Evolutionary conservation across 805 yeast species (phyloP).

Genomic region (Candida palmyrensis): DNA sequence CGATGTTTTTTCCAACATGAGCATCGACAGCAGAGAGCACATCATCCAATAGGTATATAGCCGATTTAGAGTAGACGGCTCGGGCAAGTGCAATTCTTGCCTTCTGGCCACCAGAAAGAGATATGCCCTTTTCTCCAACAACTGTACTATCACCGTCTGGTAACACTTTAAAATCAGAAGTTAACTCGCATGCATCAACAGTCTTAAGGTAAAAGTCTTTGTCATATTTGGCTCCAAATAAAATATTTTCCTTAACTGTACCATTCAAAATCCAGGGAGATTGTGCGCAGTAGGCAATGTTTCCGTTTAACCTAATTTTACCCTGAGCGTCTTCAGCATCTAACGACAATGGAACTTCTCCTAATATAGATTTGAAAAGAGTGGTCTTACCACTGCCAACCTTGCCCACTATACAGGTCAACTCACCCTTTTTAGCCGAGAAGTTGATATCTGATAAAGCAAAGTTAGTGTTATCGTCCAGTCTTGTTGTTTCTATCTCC

Average conservation of each 20-base stretch:
- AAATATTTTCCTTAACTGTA: constrained; percentile 34
- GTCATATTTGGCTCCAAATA: constrained; percentile 31
- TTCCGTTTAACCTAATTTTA: constrained; percentile 21
- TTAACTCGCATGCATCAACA: constrained; percentile 32
- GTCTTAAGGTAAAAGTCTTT: constrained; percentile 26
- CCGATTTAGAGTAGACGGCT: constrained; percentile 38
- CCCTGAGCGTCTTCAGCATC: constrained; percentile 14
- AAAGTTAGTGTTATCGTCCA: constrained; percentile 12
- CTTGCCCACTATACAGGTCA: constrained; percentile 38
- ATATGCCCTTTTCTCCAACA: constrained; percentile 41
- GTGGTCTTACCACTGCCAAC: constrained; percentile 40
- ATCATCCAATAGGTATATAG: constrained; percentile 35
- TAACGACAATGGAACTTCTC: constrained; percentile 19
- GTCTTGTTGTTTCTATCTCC: constrained; percentile 8
- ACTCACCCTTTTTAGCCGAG: constrained; percentile 27
- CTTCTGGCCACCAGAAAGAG: constrained; percentile 40
- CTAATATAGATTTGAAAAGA: constrained; percentile 28
- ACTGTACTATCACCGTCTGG: constrained; percentile 39
- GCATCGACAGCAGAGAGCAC: constrained; percentile 40
- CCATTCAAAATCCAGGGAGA: constrained; percentile 38
- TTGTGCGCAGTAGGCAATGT: constrained; percentile 37
- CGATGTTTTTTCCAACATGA: constrained; percentile 35
- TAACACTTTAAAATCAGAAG: constrained; percentile 27
- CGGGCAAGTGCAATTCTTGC: constrained; percentile 38
- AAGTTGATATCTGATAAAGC: constrained; percentile 30